Percentiles rank a stretch among this genome's conserved stretches.
Conservation (phyloP, 441 rosid species). For the Mallotus japonicus region DNA sequence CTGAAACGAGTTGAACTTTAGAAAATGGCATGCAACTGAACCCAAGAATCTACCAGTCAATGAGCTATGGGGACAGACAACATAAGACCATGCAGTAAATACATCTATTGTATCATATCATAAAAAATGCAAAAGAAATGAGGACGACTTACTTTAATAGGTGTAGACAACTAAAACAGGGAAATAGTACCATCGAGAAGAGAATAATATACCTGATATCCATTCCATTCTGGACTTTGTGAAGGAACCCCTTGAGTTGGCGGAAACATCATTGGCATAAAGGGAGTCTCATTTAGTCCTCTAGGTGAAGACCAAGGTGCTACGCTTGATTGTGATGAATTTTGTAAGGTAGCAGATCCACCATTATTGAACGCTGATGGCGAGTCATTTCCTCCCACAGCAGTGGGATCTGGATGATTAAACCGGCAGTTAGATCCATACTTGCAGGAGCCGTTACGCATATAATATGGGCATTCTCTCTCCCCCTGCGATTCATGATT, state of each 20-base stretch:
- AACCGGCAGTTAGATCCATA: conserved; percentile 78
- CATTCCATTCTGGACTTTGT: conserved; percentile 69
- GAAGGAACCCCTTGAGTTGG: conserved; percentile 57
- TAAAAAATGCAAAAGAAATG: background rate
- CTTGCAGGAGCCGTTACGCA: conserved; percentile 96
- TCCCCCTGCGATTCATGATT: conserved; percentile 53
- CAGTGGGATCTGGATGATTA: conserved; percentile 88
- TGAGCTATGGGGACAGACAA: background rate
- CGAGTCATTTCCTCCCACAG: conserved; percentile 48
- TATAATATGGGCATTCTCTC: conserved; percentile 82
- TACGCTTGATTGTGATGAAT: conserved; percentile 46
- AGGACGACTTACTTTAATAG: background rate
- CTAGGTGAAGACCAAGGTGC: conserved; percentile 71
- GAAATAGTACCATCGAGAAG: background rate
- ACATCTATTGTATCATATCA: background rate
- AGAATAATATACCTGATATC: conserved; percentile 59
- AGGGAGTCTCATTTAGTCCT: conserved; percentile 49
- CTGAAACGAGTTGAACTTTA: background rate
- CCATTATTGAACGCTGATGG: conserved; percentile 51
- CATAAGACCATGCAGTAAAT: background rate
- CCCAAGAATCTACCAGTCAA: background rate
- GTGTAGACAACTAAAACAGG: conserved; percentile 1
- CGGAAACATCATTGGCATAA: conserved; percentile 55
- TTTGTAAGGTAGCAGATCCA: conserved; percentile 48
- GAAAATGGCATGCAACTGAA: background rate